Evolutionary conservation across 495 filamentous ascomycete species (phyloP), one percentile per base, ranked within the genome.

Genomic region (Rhypophila decipiens): DNA sequence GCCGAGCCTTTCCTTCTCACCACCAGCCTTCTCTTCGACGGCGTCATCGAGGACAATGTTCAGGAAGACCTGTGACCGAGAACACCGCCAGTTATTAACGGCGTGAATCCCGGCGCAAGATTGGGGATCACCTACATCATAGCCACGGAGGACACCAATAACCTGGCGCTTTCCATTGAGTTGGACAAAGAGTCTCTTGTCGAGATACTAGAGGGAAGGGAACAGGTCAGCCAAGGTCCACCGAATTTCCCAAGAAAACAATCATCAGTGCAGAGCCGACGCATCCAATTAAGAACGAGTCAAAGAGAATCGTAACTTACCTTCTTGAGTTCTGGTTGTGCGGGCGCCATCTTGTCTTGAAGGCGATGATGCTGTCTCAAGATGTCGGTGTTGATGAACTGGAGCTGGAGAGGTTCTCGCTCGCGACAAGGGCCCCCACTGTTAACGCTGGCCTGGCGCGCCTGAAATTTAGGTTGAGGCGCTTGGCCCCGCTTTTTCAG

Each of bases 301-400:
- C 13, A 40, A 17, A 37, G 15, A 17, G 8, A 20, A 24, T 24
- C 4, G 5, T 27, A 13, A 49, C 71, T 38, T 65, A 91, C 93
- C 82, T 96, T 97, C 72, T 98, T 97, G 51, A 98, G 82, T 69
- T 98, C 94, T 51, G 93, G 94, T 71, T 96, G 91, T 65, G 93
- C 89, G 86, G 91, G 91, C 71, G 94, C 89, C 94, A 98, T 98
- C 48, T 44, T 43, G 36, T 19, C 27, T 22, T 43, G 24, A 42
- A 34, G 40, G 13, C 7, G 22, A 4, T 42, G 38, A 35, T 11
- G 12, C 31, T 35, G 2, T 39, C 36, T 39, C 13, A 18, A 18
- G 36, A 18, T 15, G n/a, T n/a, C 20, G 36, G 17, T 31, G 19
- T 40, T n/a, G 36, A 38, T n/a, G 36, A 17, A 18, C 15, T 38